A percentile compares a stretch with the other conserved stretches of the same genome.
Conservation (phyloP, 352 stramenopile genomes). For the Pythium dissotocum region DNA sequence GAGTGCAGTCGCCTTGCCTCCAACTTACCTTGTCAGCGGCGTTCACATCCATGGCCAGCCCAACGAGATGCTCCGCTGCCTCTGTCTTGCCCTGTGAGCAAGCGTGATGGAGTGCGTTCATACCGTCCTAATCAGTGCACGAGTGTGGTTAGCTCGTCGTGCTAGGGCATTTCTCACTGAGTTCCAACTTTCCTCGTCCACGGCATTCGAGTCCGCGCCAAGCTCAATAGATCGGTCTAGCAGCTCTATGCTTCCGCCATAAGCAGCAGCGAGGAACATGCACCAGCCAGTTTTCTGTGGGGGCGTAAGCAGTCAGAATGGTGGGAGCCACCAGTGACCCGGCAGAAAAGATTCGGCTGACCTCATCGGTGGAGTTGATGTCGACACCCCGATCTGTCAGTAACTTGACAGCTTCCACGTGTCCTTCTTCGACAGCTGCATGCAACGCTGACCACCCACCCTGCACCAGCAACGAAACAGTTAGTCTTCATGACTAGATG, state of each 20-base stretch:
- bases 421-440: no score
- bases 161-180: neutral
- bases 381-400: neutral
- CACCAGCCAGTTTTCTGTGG: no score
- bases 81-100: neutral
- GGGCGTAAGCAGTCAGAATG: no score
- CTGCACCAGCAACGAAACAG: neutral
- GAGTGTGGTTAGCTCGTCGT: no score
- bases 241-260: no score
- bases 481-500: neutral
- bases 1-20: neutral
- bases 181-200: no score
- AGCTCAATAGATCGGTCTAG: no score
- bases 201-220: no score
- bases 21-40: neutral
- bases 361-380: neutral
- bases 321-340: no score
- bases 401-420: neutral
- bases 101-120: neutral
- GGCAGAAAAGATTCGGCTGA: no score
- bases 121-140: neutral
- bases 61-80: neutral
- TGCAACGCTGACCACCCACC: neutral
- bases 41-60: neutral
- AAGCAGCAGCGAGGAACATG: no score